Conservation (phyloP, 1,139 yeast genomes). For the Zygosaccharomyces pseudobailii region DNA sequence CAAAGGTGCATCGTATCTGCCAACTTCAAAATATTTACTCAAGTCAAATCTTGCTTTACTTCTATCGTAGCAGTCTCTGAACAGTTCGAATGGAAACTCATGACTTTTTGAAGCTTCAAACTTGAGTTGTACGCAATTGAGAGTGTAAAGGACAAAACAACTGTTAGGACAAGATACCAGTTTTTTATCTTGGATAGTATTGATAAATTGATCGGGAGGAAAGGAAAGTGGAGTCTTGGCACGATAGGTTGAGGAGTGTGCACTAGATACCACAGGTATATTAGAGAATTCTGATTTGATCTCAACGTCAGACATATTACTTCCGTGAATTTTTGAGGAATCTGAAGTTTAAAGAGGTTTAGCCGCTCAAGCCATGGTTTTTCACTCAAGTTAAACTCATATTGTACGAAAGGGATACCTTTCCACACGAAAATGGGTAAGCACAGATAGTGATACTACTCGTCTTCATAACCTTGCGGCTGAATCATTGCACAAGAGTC, state of each 20-base stretch:
- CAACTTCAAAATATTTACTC: constrained; percentile 6
- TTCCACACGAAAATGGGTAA: not conserved
- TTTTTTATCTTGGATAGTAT: constrained; percentile 3
- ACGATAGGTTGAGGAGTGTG: not conserved
- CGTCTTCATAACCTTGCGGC: not conserved
- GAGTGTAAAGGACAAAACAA: constrained; percentile 9
- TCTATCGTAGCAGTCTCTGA: constrained; percentile 11
- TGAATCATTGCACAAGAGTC: not conserved
- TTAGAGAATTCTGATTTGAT: not conserved
- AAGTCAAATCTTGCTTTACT: constrained; percentile 5
- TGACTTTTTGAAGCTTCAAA: not conserved
- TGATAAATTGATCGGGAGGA: constrained; percentile 6
- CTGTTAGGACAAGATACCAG: constrained; percentile 3
- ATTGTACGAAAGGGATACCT: not conserved
- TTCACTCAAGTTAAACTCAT: not conserved
- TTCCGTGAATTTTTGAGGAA: too few relatives aligned
- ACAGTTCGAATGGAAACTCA: constrained; percentile 8
- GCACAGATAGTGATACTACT: not conserved
- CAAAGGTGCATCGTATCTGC: not conserved
- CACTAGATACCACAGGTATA: not conserved
- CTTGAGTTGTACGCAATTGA: constrained; percentile 6
- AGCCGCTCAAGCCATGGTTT: not conserved
- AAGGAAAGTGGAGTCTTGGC: not conserved
- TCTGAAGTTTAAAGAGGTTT: not conserved
- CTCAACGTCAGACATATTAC: not conserved